These are phyloP conservation scores for Solanum chmielewskii DNA, from an alignment of 257 asterid genomes.

Conservation along the genomic window DNA sequence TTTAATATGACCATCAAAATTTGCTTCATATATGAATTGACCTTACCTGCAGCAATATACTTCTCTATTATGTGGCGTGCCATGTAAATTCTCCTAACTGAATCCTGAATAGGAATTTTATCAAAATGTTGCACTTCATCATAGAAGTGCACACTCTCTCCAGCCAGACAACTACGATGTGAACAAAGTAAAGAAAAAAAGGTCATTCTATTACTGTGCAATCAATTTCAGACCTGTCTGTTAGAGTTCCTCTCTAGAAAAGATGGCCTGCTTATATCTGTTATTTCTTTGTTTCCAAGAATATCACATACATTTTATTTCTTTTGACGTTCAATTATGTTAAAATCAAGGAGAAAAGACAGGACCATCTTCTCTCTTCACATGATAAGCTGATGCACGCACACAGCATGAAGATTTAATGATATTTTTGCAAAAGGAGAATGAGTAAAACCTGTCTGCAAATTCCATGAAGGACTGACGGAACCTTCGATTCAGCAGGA, in stretches of 20 bases:
- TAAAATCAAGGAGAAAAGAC: background rate
- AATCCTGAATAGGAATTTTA: constrained; percentile 48
- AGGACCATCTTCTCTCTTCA: background rate
- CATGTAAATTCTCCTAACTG: constrained; percentile 76
- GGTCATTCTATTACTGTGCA: background rate
- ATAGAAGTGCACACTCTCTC: constrained; percentile 75
- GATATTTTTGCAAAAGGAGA: background rate
- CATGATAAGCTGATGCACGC: background rate
- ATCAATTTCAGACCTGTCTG: background rate
- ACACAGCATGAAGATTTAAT: background rate
- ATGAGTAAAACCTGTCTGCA: constrained; percentile 49
- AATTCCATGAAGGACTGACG: constrained; percentile 66
- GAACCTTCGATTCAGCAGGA: constrained; percentile 56
- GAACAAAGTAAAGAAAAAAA: background rate
- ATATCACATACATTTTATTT: background rate
- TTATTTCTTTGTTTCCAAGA: background rate
- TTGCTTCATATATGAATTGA: background rate
- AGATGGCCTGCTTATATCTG: background rate
- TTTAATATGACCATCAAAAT: background rate
- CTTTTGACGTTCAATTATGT: background rate
- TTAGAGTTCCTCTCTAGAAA: background rate
- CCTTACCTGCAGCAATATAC: constrained; percentile 60
- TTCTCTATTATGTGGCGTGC: constrained; percentile 72
- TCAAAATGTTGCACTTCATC: constrained; percentile 79
- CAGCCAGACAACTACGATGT: constrained; percentile 65